phyloP scores from a whole-genome alignment of 441 rosid genomes.

The Arabidopsis hybrid region DNA sequence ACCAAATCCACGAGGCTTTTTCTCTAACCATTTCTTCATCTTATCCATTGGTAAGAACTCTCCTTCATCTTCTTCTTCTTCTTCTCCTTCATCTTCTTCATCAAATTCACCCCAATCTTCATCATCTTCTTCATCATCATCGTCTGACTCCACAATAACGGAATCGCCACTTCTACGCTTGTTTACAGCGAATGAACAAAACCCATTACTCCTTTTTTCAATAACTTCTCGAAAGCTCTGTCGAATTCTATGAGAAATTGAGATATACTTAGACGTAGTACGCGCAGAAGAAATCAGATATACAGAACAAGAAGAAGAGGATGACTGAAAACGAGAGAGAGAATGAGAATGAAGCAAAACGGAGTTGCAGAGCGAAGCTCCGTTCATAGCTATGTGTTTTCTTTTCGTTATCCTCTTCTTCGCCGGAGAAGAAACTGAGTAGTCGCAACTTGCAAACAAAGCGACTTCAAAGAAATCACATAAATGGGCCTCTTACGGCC shows the following conservation, averaged over 20 bases:
- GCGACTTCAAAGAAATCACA: conserved; percentile 43
- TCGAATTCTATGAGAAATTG: conserved; percentile 37
- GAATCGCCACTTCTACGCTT: conserved; percentile 24
- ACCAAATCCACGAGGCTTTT: conserved; percentile 79
- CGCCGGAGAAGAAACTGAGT: background rate
- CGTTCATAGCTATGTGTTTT: conserved; percentile 31
- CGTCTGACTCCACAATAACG: background rate
- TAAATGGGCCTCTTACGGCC: conserved; percentile 4
- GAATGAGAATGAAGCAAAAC: conserved; percentile 21
- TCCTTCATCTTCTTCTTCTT: conserved; percentile 53
- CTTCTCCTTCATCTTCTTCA: conserved; percentile 48
- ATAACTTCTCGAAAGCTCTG: conserved; percentile 25
- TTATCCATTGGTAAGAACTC: conserved; percentile 57
- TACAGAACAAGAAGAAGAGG: background rate
- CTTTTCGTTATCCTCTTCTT: conserved; percentile 36
- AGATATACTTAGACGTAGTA: conserved; percentile 24
- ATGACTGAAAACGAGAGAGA: conserved; percentile 19
- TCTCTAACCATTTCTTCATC: conserved; percentile 77
- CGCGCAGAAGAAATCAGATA: background rate
- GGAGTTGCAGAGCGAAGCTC: conserved; percentile 44
- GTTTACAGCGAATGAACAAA: conserved; percentile 36
- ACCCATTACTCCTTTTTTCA: conserved; percentile 30
- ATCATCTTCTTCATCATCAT: conserved; percentile 6
- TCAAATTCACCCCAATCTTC: conserved; percentile 43
- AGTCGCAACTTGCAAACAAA: conserved; percentile 34